These are phyloP conservation scores for Alectoria sarmentosa DNA, from an alignment of 495 filamentous ascomycete genomes.

Conservation along the genomic window DNA sequence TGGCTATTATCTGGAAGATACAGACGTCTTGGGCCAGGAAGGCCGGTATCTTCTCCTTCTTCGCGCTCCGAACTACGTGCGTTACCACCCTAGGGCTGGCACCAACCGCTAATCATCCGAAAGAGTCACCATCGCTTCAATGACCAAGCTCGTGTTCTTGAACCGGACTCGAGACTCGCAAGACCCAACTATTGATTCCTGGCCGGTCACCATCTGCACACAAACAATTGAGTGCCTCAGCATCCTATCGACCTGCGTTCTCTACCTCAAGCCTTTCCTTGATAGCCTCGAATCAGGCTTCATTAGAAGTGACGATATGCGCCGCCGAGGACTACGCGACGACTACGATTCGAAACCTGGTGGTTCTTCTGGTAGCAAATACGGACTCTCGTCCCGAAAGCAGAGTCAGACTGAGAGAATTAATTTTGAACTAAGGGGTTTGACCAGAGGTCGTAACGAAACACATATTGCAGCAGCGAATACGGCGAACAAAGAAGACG, in stretches of 20 bases:
- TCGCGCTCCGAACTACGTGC: conserved; percentile 36
- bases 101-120: neutral
- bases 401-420: too few relatives aligned
- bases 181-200: conserved; percentile 29
- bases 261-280: conserved; percentile 43
- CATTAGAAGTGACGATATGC: conserved; percentile 34
- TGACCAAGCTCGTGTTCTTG: conserved; percentile 32
- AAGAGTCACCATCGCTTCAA: conserved; percentile 32
- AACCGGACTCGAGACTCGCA: conserved; percentile 18
- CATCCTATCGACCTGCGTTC: conserved; percentile 38
- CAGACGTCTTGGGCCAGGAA: conserved; percentile 32
- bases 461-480: too few relatives aligned
- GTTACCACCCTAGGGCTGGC: conserved; percentile 10
- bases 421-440: too few relatives aligned
- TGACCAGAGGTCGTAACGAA: too few relatives aligned
- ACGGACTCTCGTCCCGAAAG: too few relatives aligned
- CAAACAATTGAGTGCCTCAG: conserved; percentile 35
- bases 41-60: conserved; percentile 30
- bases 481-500: too few relatives aligned
- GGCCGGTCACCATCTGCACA: conserved; percentile 31
- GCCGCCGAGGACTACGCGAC: conserved; percentile 24
- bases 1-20: conserved; percentile 34
- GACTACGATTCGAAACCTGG: conserved; percentile 5
- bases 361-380: too few relatives aligned
- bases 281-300: conserved; percentile 39